phyloP scores from a whole-genome alignment of 2,329 filamentous ascomycete species.

The Alternaria burnsii region DNA sequence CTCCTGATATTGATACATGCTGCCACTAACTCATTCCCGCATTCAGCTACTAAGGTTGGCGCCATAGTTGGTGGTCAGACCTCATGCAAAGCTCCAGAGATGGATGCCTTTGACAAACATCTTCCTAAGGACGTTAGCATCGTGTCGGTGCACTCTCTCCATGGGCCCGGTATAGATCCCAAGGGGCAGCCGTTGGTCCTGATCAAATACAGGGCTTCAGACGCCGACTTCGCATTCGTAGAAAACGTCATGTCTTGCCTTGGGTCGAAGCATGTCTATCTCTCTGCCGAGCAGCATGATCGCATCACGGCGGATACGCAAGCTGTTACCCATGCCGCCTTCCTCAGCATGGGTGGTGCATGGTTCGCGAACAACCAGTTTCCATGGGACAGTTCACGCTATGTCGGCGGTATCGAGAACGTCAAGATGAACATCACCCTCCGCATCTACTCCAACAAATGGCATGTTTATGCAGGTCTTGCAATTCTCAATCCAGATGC shows the following conservation, averaged over 20 bases:
- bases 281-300: constrained; percentile 88
- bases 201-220: constrained; percentile 89
- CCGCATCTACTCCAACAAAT: constrained; percentile 97
- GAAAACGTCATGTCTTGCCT: constrained; percentile 84
- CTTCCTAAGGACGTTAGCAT: constrained; percentile 90
- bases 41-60: constrained; percentile 85
- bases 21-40: constrained; percentile 13
- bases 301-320: constrained; percentile 98
- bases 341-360: constrained; percentile 94
- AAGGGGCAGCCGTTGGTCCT: constrained; percentile 90
- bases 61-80: constrained; percentile 98
- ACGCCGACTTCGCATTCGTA: constrained; percentile 78
- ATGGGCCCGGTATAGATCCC: constrained; percentile 89
- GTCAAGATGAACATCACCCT: constrained; percentile 99
- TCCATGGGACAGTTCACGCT: constrained; percentile 95
- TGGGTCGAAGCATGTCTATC: constrained; percentile 83
- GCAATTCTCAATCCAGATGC: constrained; percentile 96
- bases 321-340: constrained; percentile 96
- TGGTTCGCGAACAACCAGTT: constrained; percentile 97
- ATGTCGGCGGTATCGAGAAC: constrained; percentile 97
- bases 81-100: constrained; percentile 97
- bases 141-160: constrained; percentile 93
- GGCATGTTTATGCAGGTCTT: constrained; percentile 98
- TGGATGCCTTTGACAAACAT: constrained; percentile 88
- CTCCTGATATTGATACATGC: constrained; percentile 12